phyloP scores from a whole-genome alignment of 1,284 basidiomycete species.

The Pseudozyma hubeiensis region DNA sequence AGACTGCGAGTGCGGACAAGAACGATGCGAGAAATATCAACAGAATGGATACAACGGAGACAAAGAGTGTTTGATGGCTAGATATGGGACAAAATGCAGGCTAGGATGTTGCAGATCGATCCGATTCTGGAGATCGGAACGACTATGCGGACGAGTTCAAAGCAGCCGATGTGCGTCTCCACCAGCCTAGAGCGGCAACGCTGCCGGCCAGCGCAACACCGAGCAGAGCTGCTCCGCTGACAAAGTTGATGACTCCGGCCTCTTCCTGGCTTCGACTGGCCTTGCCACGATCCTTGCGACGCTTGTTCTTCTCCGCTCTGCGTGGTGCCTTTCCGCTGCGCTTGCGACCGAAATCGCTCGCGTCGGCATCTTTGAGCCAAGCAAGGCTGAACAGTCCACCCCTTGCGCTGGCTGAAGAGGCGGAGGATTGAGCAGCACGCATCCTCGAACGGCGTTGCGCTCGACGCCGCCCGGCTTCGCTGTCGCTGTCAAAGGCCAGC shows the following conservation, averaged over 20 bases:
- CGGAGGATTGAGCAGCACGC: conserved; percentile 2
- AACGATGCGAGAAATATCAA: neutral
- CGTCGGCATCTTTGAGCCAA: conserved; percentile 16
- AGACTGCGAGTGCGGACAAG: conserved; percentile 12
- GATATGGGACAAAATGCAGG: too few relatives aligned
- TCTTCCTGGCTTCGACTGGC: conserved; percentile 20
- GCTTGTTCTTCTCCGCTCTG: conserved; percentile 23
- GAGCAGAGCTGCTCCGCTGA: conserved; percentile 50
- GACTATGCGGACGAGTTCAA: conserved; percentile 32
- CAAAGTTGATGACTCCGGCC: conserved; percentile 46
- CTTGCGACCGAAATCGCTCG: conserved; percentile 14
- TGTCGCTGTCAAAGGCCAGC: conserved; percentile 50
- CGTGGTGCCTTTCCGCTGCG: conserved; percentile 23
- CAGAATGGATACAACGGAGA: conserved; percentile 11
- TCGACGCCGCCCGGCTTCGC: conserved; percentile 26
- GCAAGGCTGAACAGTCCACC: conserved; percentile 26
- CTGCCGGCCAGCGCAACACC: conserved; percentile 50
- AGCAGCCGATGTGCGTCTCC: conserved; percentile 45
- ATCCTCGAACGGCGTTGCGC: conserved; percentile 16
- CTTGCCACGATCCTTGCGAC: conserved; percentile 22
- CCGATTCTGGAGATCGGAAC: neutral
- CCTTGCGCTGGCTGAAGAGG: conserved; percentile 7
- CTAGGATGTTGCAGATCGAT: too few relatives aligned
- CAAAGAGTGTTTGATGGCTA: neutral
- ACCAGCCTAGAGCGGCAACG: conserved; percentile 50